Evolutionary conservation across 2,329 filamentous ascomycete genomes (phyloP), one percentile per base, ranked within the genome.

Genomic region (Fusarium incarnatum): DNA sequence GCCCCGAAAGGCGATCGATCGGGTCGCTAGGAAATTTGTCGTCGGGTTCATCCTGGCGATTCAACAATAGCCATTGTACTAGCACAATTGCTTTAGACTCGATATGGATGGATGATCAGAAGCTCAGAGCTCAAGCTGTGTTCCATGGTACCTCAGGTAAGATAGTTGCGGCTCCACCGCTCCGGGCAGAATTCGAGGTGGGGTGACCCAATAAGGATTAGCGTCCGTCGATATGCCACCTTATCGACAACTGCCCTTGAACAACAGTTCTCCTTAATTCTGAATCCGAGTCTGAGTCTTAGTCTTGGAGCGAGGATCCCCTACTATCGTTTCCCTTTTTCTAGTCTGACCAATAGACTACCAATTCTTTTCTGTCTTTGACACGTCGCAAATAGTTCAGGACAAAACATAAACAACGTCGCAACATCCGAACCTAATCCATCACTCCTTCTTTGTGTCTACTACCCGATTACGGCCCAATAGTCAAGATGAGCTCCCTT

Each of bases 401-500:
- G 44, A 50, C 44, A 37, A 42, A 25, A 32, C 32, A 59, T 42
- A 42, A 46, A 59, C 56, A 46, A 34, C 41, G 37, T 52, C 32
- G 46, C 34, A 52, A 49, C 63, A 28, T 44, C 41, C 27, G 45
- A 22, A 32, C n/a, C 23, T 28, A 22, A n/a, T 50, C 45, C 45
- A 41, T 44, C 28, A 37, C 41, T 32, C 34, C 54, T 44, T 56
- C 56, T 53, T 41, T 60, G 41, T 55, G 46, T 46, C 64, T 58
- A 55, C 55, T 46, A 32, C 65, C 40, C 55, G 42, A 62, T 50
- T 60, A 47, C 68, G 64, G 56, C 59, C 55, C 56, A 67, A 63
- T 70, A 68, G 73, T 75, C 83, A 88, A 80, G 61, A 91, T 91
- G 88, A 87, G 84, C 80, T 86, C 81, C 78, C 85, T 91, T 75